Conservation (phyloP, 805 yeast genomes). For the Starmerella kuoi region DNA sequence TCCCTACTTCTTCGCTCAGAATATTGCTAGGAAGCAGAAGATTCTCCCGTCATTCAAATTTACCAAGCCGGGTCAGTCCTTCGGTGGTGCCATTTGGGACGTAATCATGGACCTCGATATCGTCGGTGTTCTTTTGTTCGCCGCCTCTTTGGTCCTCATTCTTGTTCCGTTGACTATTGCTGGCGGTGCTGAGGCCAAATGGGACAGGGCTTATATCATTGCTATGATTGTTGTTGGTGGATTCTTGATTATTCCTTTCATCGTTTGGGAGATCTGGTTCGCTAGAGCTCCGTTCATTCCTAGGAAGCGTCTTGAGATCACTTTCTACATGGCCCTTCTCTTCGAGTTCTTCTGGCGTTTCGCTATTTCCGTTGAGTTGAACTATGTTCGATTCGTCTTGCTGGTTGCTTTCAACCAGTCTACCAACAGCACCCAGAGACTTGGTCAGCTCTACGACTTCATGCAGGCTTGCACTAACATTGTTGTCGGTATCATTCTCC, state of each 20-base stretch:
- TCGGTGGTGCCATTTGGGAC: slow-evolving; percentile 17
- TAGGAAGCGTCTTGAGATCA: slow-evolving; percentile 43
- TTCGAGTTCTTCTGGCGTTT: slow-evolving; percentile 49
- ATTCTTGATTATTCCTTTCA: slow-evolving; percentile 43
- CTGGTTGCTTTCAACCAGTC: slow-evolving; percentile 52
- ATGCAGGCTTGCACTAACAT: slow-evolving; percentile 52
- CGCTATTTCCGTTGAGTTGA: slow-evolving; percentile 55
- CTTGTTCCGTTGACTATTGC: slow-evolving; percentile 66
- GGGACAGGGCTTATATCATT: slow-evolving; percentile 51
- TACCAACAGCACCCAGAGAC: slow-evolving; percentile 52
- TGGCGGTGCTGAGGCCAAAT: slow-evolving; percentile 44
- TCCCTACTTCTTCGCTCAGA: slow-evolving; percentile 47
- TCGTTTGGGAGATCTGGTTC: slow-evolving; percentile 42
- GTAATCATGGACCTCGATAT: slow-evolving; percentile 53
- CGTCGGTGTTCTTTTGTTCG: slow-evolving; percentile 46
- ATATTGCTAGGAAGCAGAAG: slow-evolving; percentile 38
- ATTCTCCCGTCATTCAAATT: slow-evolving; percentile 9
- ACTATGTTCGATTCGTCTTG: slow-evolving; percentile 55
- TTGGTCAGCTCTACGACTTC: slow-evolving; percentile 49
- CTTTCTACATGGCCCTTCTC: slow-evolving; percentile 55
- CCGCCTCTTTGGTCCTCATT: slow-evolving; percentile 48
- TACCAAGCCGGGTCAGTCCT: slow-evolving; percentile 27
- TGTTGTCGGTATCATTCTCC: slow-evolving; percentile 43
- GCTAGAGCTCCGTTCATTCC: slow-evolving; percentile 40
- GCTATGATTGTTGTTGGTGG: slow-evolving; percentile 62